Evolutionary conservation across 2,329 filamentous ascomycete species (phyloP).

Genomic region (Leptodontidium sp.): DNA sequence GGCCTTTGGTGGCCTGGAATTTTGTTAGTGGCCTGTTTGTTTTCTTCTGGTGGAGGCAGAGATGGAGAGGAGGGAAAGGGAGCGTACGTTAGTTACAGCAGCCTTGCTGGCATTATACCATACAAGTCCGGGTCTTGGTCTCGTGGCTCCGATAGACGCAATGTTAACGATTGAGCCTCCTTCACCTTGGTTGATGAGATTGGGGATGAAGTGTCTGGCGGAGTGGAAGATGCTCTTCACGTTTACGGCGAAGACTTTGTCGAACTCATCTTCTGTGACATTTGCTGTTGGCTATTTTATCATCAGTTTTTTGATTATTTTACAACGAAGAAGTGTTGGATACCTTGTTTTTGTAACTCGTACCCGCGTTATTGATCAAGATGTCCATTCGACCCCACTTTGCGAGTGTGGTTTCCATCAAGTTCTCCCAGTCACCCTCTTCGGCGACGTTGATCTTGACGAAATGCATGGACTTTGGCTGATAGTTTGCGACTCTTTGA

Average conservation of each 20-base stretch:
- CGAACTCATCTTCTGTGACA: constrained; percentile 72
- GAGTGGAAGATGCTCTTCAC: constrained; percentile 71
- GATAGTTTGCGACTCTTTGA: constrained; percentile 52
- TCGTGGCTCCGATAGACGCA: constrained; percentile 67
- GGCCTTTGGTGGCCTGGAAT: constrained; percentile 64
- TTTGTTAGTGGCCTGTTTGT: neutral
- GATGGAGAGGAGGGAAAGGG: neutral
- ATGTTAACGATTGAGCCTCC: constrained; percentile 71
- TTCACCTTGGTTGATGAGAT: constrained; percentile 64
- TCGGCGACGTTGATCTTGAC: constrained; percentile 59
- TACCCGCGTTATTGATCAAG: constrained; percentile 69
- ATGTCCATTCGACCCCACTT: constrained; percentile 62
- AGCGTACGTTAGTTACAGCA: constrained; percentile 64
- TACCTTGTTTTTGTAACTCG: constrained; percentile 64
- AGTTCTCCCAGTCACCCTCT: constrained; percentile 59
- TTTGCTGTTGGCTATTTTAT: constrained; percentile 59
- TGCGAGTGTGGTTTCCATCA: constrained; percentile 55
- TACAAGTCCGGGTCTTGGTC: constrained; percentile 68
- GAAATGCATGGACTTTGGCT: constrained; percentile 48
- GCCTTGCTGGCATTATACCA: constrained; percentile 78
- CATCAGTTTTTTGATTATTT: neutral
- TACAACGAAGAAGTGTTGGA: neutral
- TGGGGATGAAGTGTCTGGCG: constrained; percentile 65
- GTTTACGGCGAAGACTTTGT: constrained; percentile 72
- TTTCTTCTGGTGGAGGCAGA: neutral